Evolutionary conservation across 768 basidiomycete species (phyloP).

Genomic region (Lentinula guzmanii): DNA sequence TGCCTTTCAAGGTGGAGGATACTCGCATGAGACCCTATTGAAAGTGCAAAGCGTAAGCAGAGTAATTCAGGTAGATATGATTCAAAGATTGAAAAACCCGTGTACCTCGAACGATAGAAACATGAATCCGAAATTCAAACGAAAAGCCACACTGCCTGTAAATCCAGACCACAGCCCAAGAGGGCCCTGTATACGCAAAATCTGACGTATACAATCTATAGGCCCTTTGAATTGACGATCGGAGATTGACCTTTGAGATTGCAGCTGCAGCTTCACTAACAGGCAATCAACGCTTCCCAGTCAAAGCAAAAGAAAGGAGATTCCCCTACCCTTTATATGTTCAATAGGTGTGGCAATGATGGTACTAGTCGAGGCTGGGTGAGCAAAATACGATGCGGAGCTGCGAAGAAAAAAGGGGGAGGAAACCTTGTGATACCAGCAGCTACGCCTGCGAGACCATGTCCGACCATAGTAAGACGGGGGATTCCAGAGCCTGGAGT

Average conservation of each 20-base stretch:
- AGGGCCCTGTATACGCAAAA: slow-evolving; percentile 56
- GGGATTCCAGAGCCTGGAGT: slow-evolving; percentile 35
- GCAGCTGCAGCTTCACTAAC: slow-evolving; percentile 63
- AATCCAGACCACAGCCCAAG: slow-evolving; percentile 73
- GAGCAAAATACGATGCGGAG: background rate
- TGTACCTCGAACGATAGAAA: slow-evolving; percentile 64
- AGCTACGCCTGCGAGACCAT: slow-evolving; percentile 60
- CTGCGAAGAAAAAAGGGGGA: slow-evolving; percentile 1
- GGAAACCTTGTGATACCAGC: slow-evolving; percentile 65
- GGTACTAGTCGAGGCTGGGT: slow-evolving; percentile 34
- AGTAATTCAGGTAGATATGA: slow-evolving; percentile 11
- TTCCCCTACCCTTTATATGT: slow-evolving; percentile 55
- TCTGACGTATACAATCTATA: slow-evolving; percentile 60
- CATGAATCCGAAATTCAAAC: slow-evolving; percentile 77
- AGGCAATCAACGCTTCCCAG: slow-evolving; percentile 1
- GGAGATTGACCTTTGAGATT: slow-evolving; percentile 42
- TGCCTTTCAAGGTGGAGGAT: slow-evolving; percentile 28
- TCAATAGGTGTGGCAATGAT: slow-evolving; percentile 74
- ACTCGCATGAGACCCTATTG: slow-evolving; percentile 52
- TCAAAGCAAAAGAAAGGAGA: slow-evolving; percentile 4
- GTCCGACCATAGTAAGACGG: slow-evolving; percentile 56
- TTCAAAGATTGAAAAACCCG: slow-evolving; percentile 4
- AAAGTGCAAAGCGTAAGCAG: slow-evolving; percentile 6
- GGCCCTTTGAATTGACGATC: slow-evolving; percentile 60
- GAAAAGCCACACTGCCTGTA: slow-evolving; percentile 63